Percentiles rank a stretch among this genome's conserved stretches.
These are phyloP conservation scores for Lotus japonicus DNA, from an alignment of 306 rosid genomes.

Conservation along the genomic window DNA sequence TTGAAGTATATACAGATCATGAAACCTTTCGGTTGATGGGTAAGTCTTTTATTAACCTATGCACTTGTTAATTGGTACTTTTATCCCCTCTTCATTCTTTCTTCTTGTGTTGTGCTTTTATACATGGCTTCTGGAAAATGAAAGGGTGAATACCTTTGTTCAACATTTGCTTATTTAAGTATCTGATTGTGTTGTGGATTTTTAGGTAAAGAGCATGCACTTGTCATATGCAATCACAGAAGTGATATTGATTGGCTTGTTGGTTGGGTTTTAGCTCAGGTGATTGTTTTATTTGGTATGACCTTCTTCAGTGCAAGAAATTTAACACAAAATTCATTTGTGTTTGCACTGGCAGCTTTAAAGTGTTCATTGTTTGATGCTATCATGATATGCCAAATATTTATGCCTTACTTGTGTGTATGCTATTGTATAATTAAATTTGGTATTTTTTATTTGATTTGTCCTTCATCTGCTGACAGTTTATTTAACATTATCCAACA, in stretches of 20 bases:
- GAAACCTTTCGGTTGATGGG: conserved; percentile 81
- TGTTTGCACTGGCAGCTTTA: background rate
- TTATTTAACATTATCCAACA: conserved; percentile 32
- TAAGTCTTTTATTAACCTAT: conserved; percentile 31
- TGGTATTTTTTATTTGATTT: background rate
- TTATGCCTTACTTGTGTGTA: background rate
- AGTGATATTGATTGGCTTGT: conserved; percentile 99
- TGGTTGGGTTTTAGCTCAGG: conserved; percentile 98
- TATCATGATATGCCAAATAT: background rate
- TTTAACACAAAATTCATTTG: background rate
- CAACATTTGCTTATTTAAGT: conserved; percentile 1
- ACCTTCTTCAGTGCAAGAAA: conserved; percentile 22
- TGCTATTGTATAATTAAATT: background rate
- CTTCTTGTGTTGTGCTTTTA: background rate
- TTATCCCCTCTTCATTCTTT: background rate
- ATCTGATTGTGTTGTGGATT: conserved; percentile 19
- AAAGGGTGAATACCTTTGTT: background rate
- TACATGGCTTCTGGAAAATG: background rate
- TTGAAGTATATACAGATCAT: conserved; percentile 62
- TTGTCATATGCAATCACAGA: conserved; percentile 74
- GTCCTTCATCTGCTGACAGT: conserved; percentile 20
- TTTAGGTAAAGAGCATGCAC: conserved; percentile 93
- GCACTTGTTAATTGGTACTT: background rate
- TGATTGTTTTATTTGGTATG: conserved; percentile 37
- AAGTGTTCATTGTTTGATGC: background rate